Evolutionary conservation across 805 yeast genomes (phyloP), one percentile per base, ranked within the genome.

Genomic region (Suhomyces faveliae): DNA sequence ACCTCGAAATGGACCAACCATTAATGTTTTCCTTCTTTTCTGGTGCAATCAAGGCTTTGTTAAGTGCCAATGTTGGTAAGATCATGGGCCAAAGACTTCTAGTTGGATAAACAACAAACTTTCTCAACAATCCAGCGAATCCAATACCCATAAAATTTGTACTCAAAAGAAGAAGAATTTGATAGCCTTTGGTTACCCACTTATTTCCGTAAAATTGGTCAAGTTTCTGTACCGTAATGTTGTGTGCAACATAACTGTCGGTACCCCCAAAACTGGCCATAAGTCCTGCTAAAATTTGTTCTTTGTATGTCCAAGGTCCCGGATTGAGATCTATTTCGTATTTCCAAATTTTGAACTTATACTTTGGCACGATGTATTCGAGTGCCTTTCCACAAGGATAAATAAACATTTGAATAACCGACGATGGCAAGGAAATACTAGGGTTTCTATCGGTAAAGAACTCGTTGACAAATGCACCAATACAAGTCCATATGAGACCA

Each of bases 281-380:
- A 17, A 74, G 56, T 6, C 88, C 78, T 1, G 84, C 70, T 49
- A 84, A 72, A 81, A 82, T 80, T 61, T 84, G 89, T 55, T 83
- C 88, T 58, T 83, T 83, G 53, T 62, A 71, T 22, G 72, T 67
- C 84, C 86, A 84, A 11, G 85, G 84, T 11, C 87, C 85, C 2
- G 84, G 85, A 59, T 81, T 81, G 42, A 82, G 60, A 7, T 54
- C 56, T 20, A 57, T 4, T 3, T 37, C 29, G 35, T 41, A 46
- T 11, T 40, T 45, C 51, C 53, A 44, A 5, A 55, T 13, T 33
- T 38, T 46, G 19, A 47, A 47, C 24, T 40, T 53, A 58, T 57
- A 57, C 44, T 74, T 71, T 5, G 80, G 79, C 15, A 73, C 48
- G n/a, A 68, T 65, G 23, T 38, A 46, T n/a, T 55, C 56, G 46